Conservation (phyloP, 1,284 basidiomycete species). For the Puccinia brachypodii region DNA sequence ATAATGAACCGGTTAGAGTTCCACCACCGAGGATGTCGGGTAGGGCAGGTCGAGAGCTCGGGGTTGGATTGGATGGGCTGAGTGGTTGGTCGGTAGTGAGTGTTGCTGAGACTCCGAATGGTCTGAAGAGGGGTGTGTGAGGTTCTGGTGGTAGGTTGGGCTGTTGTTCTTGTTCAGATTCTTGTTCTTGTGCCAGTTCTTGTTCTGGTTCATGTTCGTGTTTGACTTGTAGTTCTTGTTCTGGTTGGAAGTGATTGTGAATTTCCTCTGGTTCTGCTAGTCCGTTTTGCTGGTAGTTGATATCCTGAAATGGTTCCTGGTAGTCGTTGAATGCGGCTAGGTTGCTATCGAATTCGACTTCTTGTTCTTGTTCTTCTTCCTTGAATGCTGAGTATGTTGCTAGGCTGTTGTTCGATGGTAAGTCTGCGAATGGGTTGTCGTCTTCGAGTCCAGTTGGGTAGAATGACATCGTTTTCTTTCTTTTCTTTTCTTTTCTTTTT, state of each 20-base stretch:
- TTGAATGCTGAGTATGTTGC: too few relatives aligned
- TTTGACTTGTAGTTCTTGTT: background rate
- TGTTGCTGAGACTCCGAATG: slow-evolving; percentile 46
- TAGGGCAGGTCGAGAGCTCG: slow-evolving; percentile 29
- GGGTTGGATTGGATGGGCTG: background rate
- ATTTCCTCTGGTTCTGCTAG: too few relatives aligned
- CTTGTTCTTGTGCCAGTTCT: background rate
- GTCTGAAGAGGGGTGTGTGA: slow-evolving; percentile 38
- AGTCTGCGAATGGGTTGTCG: slow-evolving; percentile 22
- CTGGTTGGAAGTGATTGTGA: background rate
- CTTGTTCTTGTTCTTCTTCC: background rate
- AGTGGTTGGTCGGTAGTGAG: slow-evolving; percentile 9
- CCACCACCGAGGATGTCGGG: slow-evolving; percentile 46
- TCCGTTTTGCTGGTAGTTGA: background rate
- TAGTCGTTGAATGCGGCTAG: background rate
- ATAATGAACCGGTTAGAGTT: background rate
- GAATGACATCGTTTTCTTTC: background rate
- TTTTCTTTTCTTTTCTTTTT: background rate
- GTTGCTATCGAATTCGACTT: background rate
- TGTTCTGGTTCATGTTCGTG: background rate
- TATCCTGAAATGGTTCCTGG: background rate
- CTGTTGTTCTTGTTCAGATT: background rate
- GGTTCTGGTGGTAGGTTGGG: background rate
- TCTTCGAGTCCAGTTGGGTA: slow-evolving; percentile 10
- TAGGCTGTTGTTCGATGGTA: background rate